Evolutionary conservation across 73 alveolate genomes (phyloP), one percentile per base, ranked within the genome.

Genomic region (Paramecium primaurelia): DNA sequence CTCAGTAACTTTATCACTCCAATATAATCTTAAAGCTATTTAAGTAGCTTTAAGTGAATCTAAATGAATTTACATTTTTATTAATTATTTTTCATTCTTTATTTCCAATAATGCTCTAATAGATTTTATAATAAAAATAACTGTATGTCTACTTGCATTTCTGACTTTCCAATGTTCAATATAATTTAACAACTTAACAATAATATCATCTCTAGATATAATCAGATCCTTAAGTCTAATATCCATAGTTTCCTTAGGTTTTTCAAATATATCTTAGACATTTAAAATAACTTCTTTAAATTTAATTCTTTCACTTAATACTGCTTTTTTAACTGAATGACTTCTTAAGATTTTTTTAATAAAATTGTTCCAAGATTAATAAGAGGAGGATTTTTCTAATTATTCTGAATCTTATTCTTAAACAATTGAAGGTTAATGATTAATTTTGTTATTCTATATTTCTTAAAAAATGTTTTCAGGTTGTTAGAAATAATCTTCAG

Each of bases 1-100:
- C 34, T 80, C 91, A 40, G 91, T 80, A 3, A 5, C 32, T 26
- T 80, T 80, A 20, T 80, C 91, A 22, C 58, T 80, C 91, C 91
- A 80, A 49, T 80, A 80, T 3, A 80, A 38, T 45, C 45, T 80
- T 2, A 80, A 9, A 20, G 58, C 58, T 25, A 80, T 80, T 32
- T 80, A 14, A 0, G 91, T 80, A 2, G 91, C 91, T 22, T 64
- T 64, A 10, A 80, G 58, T n/a, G 91, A 80, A 49, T 80, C 77
- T 22, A 80, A 44, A 45, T 80, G 73, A 80, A 20, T 18, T 80
- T 80, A 80, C 58, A 34, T 80, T 47, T 80, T 80, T 11, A 36
- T 18, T 28, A 45, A 5, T 47, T 75, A 37, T 14, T 80, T 42
- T 38, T 80, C 47, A 32, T 80, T 49, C 14, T 80, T 20, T 7